Conservation (phyloP, 257 asterid genomes). For the Perilla frutescens region DNA sequence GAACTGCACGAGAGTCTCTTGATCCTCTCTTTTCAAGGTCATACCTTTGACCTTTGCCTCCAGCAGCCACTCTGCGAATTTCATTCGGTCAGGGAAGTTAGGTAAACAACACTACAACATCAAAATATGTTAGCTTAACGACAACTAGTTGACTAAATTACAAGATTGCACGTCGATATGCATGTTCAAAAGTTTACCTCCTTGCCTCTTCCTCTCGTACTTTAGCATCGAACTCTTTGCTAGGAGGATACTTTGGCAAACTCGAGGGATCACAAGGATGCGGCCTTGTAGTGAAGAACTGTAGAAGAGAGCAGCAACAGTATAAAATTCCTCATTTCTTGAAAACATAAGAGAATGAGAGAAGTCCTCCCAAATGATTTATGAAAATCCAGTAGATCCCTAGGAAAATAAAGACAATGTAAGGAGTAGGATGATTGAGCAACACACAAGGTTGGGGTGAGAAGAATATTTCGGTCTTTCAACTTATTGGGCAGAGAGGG, state of each 20-base stretch:
- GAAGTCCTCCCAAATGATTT: constrained; percentile 21
- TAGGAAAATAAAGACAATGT: background rate
- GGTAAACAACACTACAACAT: constrained; percentile 1
- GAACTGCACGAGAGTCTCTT: constrained; percentile 74
- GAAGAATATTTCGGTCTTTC: background rate
- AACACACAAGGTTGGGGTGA: background rate
- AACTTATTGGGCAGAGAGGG: background rate
- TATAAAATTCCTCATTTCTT: constrained; percentile 29
- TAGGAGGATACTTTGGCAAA: constrained; percentile 94
- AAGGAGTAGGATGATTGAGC: background rate
- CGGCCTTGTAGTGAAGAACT: constrained; percentile 85
- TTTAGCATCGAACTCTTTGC: constrained; percentile 96
- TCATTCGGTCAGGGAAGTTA: constrained; percentile 25
- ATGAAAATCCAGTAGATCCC: constrained; percentile 1
- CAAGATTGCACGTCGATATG: constrained; percentile 9
- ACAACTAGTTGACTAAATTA: constrained; percentile 3
- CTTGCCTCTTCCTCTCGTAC: constrained; percentile 95
- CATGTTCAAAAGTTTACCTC: constrained; percentile 53
- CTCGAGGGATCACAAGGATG: constrained; percentile 93
- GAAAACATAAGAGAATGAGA: background rate
- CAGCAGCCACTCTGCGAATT: constrained; percentile 72
- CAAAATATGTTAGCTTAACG: background rate
- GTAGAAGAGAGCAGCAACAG: constrained; percentile 32
- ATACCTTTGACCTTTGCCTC: constrained; percentile 62
- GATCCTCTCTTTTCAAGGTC: constrained; percentile 62